phyloP scores from a whole-genome alignment of 2,329 filamentous ascomycete species.

The Arthrobotrys megalospora region DNA sequence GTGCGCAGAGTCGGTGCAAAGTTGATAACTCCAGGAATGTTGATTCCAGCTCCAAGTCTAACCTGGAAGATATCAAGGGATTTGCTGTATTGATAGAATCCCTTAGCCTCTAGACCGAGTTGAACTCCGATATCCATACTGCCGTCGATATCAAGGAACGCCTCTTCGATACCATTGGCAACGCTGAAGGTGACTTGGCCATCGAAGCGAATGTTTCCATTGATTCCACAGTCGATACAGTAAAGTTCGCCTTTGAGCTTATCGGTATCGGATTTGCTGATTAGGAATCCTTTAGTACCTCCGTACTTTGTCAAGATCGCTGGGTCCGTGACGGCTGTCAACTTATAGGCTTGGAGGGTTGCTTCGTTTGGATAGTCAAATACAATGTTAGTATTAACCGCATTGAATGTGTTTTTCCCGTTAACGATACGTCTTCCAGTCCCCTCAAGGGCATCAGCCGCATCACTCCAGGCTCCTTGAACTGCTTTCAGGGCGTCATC shows the following conservation, averaged over 20 bases:
- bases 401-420: conserved; percentile 25
- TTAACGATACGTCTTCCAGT: conserved; percentile 22
- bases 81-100: conserved; percentile 16
- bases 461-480: conserved; percentile 25
- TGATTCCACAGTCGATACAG: conserved; percentile 32
- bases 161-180: conserved; percentile 25
- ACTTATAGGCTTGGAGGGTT: conserved; percentile 9
- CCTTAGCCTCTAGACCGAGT: conserved; percentile 23
- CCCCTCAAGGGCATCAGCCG: conserved; percentile 18
- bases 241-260: conserved; percentile 24
- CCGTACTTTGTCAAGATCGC: conserved; percentile 16
- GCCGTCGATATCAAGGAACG: conserved; percentile 27
- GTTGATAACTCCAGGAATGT: conserved; percentile 25
- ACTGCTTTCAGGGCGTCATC: conserved; percentile 28
- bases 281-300: conserved; percentile 15
- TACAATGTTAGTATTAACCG: conserved; percentile 27
- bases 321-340: conserved; percentile 6
- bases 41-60: conserved; percentile 17
- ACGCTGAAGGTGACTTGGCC: conserved; percentile 30
- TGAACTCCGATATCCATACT: conserved; percentile 33
- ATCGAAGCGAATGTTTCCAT: conserved; percentile 27
- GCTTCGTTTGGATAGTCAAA: conserved; percentile 28
- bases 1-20: conserved; percentile 28
- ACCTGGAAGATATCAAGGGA: conserved; percentile 31
- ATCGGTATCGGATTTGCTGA: conserved; percentile 24